Conservation (phyloP, 2,329 filamentous ascomycete genomes). For the Celoporthe dispersa region DNA sequence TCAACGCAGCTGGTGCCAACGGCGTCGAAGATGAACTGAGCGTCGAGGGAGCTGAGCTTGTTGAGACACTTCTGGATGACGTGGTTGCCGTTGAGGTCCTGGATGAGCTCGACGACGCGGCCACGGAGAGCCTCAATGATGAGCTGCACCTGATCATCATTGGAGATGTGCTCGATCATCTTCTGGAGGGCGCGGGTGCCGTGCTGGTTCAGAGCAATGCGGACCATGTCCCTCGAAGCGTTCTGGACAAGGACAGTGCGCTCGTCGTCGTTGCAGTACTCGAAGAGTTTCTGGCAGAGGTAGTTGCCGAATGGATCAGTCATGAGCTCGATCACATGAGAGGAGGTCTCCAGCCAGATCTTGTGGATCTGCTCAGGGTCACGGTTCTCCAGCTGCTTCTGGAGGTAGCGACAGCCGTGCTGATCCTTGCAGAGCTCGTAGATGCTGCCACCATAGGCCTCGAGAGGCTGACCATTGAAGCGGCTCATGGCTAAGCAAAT, state of each 20-base stretch:
- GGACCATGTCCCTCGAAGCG: constrained; percentile 83
- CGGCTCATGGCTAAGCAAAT: constrained; percentile 66
- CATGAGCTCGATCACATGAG: constrained; percentile 96
- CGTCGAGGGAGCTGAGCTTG: constrained; percentile 81
- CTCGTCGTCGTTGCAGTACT: constrained; percentile 94
- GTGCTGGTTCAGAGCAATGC: constrained; percentile 95
- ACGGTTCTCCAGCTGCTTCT: constrained; percentile 95
- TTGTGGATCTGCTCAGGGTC: constrained; percentile 82
- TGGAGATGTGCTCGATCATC: constrained; percentile 98
- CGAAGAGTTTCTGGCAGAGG: constrained; percentile 95
- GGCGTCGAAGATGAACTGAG: constrained; percentile 96
- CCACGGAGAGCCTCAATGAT: constrained; percentile 84
- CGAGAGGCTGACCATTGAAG: constrained; percentile 81
- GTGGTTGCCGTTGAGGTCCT: constrained; percentile 97
- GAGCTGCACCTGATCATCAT: constrained; percentile 79
- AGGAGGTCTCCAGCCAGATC: constrained; percentile 93
- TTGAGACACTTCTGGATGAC: constrained; percentile 99
- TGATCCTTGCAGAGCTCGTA: constrained; percentile 96
- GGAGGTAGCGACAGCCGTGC: constrained; percentile 93
- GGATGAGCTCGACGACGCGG: constrained; percentile 90
- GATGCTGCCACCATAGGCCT: constrained; percentile 80
- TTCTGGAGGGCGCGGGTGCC: constrained; percentile 92
- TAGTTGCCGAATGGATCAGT: constrained; percentile 99
- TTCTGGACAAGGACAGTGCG: constrained; percentile 92
- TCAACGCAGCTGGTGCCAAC: constrained; percentile 85